Evolutionary conservation across 2,329 filamentous ascomycete genomes (phyloP), one percentile per base, ranked within the genome.

Genomic region (Aspergillus terreus): DNA sequence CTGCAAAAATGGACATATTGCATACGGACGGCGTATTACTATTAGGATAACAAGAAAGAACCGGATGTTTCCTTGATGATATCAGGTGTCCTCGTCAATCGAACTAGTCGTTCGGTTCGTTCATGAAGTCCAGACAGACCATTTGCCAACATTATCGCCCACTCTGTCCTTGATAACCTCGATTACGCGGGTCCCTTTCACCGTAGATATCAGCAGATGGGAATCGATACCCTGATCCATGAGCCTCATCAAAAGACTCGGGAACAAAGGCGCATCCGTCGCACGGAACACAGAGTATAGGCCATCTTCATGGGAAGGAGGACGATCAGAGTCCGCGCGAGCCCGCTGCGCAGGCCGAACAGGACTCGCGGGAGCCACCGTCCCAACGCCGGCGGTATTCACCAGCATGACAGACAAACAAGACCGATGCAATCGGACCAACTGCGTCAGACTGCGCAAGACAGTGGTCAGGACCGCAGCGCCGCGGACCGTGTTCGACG

Each of bases 91-190:
- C 6, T 10, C 4, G 6, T n/a, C n/a, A n/a, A n/a, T 33, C 21
- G 6, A 7, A 12, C 23, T 43, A 15, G 14, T 21, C n/a, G 19
- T 48, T 52, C 17, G 4, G 15, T 27, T 27, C 36, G n/a, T 41
- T 25, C 30, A 10, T 47, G 10, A 3, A 4, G 14, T 43, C 66
- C 66, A 69, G 50, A 63, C 53, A 50, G 67, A 66, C 71, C 71
- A 74, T 56, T 63, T 70, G 11, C 71, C 71, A 15, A 69, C 30
- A 23, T 62, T 60, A 46, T 58, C 54, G 0, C 71, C 71, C 4
- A 61, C 56, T 5, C 72, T 63, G 52, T 74, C 71, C 56, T 75
- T 75, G 35, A 72, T 63, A 5, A 74, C 63, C 55, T 74, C 71
- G 1, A 71, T 59, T 14, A 72, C 59, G 32, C 55, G 51, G 6